Base-by-base conservation (phyloP, 208 protist genomes). In the Crithidia thermophila region DNA sequence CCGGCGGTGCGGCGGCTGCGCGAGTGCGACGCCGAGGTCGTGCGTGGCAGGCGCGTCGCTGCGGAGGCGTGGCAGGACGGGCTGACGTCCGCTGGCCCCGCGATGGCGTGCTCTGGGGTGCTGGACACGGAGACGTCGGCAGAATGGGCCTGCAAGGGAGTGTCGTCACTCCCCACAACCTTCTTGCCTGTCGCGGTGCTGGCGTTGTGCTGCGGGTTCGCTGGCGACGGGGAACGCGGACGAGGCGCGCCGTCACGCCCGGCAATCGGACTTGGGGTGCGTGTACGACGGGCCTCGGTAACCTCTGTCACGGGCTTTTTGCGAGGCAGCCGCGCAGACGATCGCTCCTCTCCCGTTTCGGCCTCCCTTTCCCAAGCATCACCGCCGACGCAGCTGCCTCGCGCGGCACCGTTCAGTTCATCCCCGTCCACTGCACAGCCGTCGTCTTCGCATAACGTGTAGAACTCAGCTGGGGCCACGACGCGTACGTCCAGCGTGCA, bases 381-480 rank as follows among this genome's bases (percentile, higher is more conserved):
- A 25, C 34, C n/a, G 28, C 37, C 51, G n/a, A n/a, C n/a, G n/a
- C n/a, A n/a, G n/a, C n/a, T n/a, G n/a, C n/a, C n/a, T n/a, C n/a
- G n/a, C n/a, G n/a, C n/a, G n/a, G n/a, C n/a, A n/a, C n/a, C n/a
- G n/a, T n/a, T n/a, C n/a, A n/a, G n/a, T n/a, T n/a, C n/a, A n/a
- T n/a, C n/a, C n/a, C n/a, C n/a, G n/a, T n/a, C n/a, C n/a, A n/a
- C 20, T 31, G 47, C 21, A 20, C 39, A 6, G 10, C 62, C 43
- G 0, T 43, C 39, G 21, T 65, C 55, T 21, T 67, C 52, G 8
- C 56, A 39, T 11, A 55, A 11, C 1, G 37, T 10, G 33, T 70
- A 78, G 39, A 78, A 67, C 39, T 72, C 69, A 20, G 67, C 64
- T 7, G 72, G 67, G 16, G 67, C 33, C 8, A 78, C 52, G 0